Percentiles rank a stretch among this genome's conserved stretches.
These are phyloP conservation scores for Botrytis byssoidea DNA, from an alignment of 2,329 filamentous ascomycete genomes.

Conservation along the genomic window DNA sequence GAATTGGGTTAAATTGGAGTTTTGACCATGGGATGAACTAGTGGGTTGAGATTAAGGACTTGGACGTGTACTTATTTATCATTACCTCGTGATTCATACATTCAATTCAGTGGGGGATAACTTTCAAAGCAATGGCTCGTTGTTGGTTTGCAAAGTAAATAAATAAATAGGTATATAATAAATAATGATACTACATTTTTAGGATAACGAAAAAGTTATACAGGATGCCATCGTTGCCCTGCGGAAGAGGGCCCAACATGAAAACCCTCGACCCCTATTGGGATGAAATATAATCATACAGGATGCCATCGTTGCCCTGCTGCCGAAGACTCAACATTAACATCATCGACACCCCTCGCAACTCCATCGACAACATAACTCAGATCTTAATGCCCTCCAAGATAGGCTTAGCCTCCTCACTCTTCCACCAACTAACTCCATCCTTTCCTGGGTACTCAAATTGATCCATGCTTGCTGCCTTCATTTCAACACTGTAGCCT, in stretches of 20 bases:
- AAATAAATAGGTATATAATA: constrained; percentile 7
- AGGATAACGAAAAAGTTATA: constrained; percentile 26
- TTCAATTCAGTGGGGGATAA: background rate
- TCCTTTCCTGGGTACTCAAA: constrained; percentile 71
- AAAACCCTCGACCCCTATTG: constrained; percentile 35
- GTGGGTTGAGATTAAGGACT: background rate
- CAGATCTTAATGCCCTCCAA: constrained; percentile 40
- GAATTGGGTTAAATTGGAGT: constrained; percentile 8
- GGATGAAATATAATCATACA: constrained; percentile 26
- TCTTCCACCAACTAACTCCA: constrained; percentile 80
- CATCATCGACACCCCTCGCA: constrained; percentile 28
- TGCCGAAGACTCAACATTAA: constrained; percentile 34
- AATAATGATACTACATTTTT: constrained; percentile 15
- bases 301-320: constrained; percentile 38
- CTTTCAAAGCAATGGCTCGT: background rate
- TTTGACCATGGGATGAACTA: background rate
- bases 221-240: constrained; percentile 38
- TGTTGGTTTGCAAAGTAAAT: background rate
- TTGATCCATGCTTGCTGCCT: constrained; percentile 77
- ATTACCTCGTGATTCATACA: background rate
- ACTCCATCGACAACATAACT: background rate
- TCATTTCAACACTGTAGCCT: constrained; percentile 94
- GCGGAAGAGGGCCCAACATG: constrained; percentile 36
- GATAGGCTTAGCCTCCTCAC: constrained; percentile 48
- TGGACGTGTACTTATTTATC: background rate